phyloP scores from a whole-genome alignment of 2,329 filamentous ascomycete species.

The Calonectria pseudoreteaudii region DNA sequence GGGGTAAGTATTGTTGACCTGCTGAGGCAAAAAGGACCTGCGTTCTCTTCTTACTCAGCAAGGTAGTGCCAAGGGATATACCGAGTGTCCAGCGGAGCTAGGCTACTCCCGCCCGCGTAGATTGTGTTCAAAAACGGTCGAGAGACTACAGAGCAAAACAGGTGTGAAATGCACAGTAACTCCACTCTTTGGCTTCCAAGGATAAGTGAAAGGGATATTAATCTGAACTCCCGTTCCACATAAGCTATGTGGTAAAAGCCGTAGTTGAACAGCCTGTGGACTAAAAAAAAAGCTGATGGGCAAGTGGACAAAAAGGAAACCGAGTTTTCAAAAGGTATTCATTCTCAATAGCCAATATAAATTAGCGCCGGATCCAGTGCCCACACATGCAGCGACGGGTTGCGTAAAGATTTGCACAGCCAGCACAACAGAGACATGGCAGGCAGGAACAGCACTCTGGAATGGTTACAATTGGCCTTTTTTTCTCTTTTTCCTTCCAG shows the following conservation, averaged over 20 bases:
- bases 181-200: not conserved
- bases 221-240: not conserved
- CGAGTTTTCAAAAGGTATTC: not conserved
- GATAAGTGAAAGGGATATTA: not conserved
- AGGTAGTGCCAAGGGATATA: not conserved
- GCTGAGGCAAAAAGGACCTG: not conserved
- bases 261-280: not conserved
- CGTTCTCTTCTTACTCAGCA: not conserved
- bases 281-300: not conserved
- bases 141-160: too few species aligned
- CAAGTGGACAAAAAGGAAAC: not conserved
- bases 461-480: not conserved
- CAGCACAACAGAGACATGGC: not conserved
- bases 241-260: not conserved
- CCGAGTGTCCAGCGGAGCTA: not conserved
- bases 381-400: not conserved
- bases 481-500: not conserved
- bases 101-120: not conserved
- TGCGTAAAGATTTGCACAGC: not conserved
- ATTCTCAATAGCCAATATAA: not conserved
- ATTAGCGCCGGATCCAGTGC: not conserved
- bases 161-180: not conserved
- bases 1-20: not conserved
- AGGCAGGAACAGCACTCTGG: not conserved
- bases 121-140: not conserved